Evolutionary conservation across 306 rosid genomes (phyloP), one percentile per base, ranked within the genome.

Genomic region (Rosa rugosa): DNA sequence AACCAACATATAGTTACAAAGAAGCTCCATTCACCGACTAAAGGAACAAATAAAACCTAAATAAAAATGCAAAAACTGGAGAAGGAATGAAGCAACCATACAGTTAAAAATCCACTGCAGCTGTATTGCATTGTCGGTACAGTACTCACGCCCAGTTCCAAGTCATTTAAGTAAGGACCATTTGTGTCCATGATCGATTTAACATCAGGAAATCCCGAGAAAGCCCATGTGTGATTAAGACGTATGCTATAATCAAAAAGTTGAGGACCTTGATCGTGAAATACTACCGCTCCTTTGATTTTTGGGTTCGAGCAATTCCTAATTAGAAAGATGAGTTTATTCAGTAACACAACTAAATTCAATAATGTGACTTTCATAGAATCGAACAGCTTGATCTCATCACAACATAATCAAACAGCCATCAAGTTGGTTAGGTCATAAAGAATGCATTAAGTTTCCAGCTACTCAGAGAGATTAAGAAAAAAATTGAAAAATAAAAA

Each of bases 211-310:
- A 94, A 94, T 84, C 99, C 99, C 0, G 97, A 89, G 92, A 94
- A 90, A 84, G 99, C 99, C 99, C 99, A 94, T 6, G 99, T 87
- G 81, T 94, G 99, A 84, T 92, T 92, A 78, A 94, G 99, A 71
- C 98, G 97, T 80, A 92, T 92, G 84, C 99, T 92, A 85, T 94
- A 94, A 79, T 94, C 98, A 84, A 89, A 94, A 51, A 79, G 42
- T 66, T 87, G 85, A 67, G 98, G 98, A 69, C 99, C 99, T 80
- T 94, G 99, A 64, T 88, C 87, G 49, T 91, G 90, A 85, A 94
- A 94, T 73, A 94, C 90, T 56, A 94, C 80, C 46, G 99, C 99
- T 77, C 95, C 99, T 80, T 90, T 89, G 85, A 94, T 91, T 85
- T 87, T 94, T 59, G 97, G 95, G 85, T 85, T 85, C 60, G 91